Percentiles rank a stretch among this genome's conserved stretches.
Conservation (phyloP, 768 basidiomycete species). For the Leccinum barrowsii region DNA sequence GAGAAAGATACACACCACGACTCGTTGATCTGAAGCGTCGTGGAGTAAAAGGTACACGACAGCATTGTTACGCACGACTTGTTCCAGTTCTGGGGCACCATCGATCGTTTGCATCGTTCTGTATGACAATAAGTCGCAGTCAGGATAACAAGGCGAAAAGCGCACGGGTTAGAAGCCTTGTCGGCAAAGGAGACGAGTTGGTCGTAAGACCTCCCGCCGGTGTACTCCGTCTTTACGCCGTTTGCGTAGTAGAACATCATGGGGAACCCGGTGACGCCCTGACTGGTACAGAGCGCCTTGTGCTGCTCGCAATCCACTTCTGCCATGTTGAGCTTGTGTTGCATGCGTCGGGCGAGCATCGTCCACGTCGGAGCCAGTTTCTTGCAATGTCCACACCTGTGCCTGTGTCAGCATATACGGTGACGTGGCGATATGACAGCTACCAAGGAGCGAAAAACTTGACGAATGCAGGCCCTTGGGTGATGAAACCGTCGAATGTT, state of each 20-base stretch:
- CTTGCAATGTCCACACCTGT: conserved; percentile 93
- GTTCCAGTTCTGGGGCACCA: conserved; percentile 2
- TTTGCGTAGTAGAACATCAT: conserved; percentile 67
- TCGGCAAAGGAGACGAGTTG: conserved; percentile 71
- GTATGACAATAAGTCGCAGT: background rate
- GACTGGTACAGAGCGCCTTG: conserved; percentile 56
- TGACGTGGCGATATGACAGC: conserved; percentile 1
- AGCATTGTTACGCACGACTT: conserved; percentile 8
- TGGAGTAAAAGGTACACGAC: conserved; percentile 51
- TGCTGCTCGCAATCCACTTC: conserved; percentile 89
- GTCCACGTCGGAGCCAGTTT: conserved; percentile 83
- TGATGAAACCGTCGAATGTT: conserved; percentile 39
- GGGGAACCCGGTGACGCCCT: conserved; percentile 79
- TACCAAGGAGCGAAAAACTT: conserved; percentile 93
- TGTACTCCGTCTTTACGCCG: conserved; percentile 70
- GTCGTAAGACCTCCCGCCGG: conserved; percentile 65
- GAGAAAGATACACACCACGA: conserved; percentile 29
- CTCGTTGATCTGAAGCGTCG: conserved; percentile 27
- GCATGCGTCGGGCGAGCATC: conserved; percentile 67
- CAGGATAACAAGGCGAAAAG: conserved; percentile 4
- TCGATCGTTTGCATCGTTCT: conserved; percentile 24
- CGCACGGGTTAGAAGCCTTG: conserved; percentile 72
- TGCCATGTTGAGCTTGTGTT: conserved; percentile 69
- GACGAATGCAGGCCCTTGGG: conserved; percentile 53
- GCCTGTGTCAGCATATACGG: background rate